phyloP scores from a whole-genome alignment of 2,329 filamentous ascomycete genomes.

The Cercospora sp. region DNA sequence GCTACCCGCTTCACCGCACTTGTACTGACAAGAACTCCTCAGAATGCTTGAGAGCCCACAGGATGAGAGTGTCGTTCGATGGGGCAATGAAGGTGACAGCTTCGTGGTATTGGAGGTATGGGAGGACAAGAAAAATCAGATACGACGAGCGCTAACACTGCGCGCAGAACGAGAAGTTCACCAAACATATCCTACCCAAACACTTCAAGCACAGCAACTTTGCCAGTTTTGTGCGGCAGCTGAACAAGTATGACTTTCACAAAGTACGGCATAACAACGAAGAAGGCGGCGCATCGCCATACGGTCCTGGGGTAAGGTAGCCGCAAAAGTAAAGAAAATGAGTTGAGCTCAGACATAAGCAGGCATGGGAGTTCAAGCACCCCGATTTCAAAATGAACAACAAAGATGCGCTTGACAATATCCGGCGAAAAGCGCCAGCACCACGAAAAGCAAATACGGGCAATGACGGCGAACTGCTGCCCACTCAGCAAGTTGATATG shows the following conservation, averaged over 20 bases:
- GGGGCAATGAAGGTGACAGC: conserved; percentile 91
- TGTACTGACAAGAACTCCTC: conserved; percentile 16
- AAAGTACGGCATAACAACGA: conserved; percentile 93
- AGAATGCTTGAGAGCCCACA: conserved; percentile 97
- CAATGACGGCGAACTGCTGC: conserved; percentile 69
- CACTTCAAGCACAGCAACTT: conserved; percentile 96
- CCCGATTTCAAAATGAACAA: conserved; percentile 94
- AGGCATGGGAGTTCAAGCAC: conserved; percentile 97
- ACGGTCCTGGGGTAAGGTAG: conserved; percentile 69
- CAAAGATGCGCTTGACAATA: conserved; percentile 95
- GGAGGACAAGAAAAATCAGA: conserved; percentile 4
- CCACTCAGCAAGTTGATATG: conserved; percentile 83
- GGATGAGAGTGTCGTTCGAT: conserved; percentile 88
- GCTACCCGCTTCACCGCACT: not conserved
- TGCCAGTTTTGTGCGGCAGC: conserved; percentile 71
- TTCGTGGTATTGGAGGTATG: conserved; percentile 94
- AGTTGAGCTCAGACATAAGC: conserved; percentile 36
- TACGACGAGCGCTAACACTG: conserved; percentile 2
- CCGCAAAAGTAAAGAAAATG: not conserved
- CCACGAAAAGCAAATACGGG: conserved; percentile 68
- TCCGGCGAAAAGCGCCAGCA: conserved; percentile 89
- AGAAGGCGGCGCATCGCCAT: conserved; percentile 77
- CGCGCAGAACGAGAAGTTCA: conserved; percentile 90
- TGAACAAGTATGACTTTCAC: conserved; percentile 74
- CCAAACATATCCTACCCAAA: conserved; percentile 92